Conservation (phyloP, 1,139 yeast species). For the Citeromyces hawaiiensis region DNA sequence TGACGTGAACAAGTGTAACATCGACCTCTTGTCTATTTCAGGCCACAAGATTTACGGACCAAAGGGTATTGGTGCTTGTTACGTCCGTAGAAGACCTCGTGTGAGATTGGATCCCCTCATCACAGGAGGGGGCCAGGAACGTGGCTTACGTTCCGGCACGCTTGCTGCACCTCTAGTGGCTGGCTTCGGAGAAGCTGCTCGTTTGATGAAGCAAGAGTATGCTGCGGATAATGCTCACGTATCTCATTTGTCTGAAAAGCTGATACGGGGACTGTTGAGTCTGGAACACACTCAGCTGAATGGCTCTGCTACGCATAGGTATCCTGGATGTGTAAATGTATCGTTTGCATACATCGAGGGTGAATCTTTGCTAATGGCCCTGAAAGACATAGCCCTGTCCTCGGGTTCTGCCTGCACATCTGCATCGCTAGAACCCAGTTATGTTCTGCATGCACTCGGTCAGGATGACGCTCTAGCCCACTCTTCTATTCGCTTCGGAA, state of each 20-base stretch:
- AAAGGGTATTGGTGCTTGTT: constrained; percentile 94
- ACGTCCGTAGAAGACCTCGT: constrained; percentile 94
- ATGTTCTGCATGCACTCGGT: constrained; percentile 91
- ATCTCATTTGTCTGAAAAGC: constrained; percentile 52
- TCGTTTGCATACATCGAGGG: constrained; percentile 98
- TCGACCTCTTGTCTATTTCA: constrained; percentile 85
- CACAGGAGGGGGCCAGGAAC: constrained; percentile 98
- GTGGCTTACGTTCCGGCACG: constrained; percentile 96
- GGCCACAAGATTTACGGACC: constrained; percentile 98
- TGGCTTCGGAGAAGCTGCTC: constrained; percentile 96
- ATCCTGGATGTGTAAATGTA: constrained; percentile 91
- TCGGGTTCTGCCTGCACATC: constrained; percentile 99
- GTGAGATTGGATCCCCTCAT: constrained; percentile 92
- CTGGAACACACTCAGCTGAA: constrained; percentile 84
- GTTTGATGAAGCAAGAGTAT: constrained; percentile 64
- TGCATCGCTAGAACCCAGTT: constrained; percentile 94
- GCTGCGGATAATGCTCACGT: constrained; percentile 66
- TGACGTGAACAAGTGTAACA: constrained; percentile 87
- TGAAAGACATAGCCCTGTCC: constrained; percentile 89
- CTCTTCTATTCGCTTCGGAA: constrained; percentile 91
- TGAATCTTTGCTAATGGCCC: constrained; percentile 92
- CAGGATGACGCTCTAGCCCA: constrained; percentile 98
- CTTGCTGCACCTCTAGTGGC: constrained; percentile 90
- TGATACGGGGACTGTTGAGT: constrained; percentile 58
- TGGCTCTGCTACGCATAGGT: constrained; percentile 64